Base-by-base conservation (phyloP, 768 basidiomycete genomes). In the Sarcodon aspratus region DNA sequence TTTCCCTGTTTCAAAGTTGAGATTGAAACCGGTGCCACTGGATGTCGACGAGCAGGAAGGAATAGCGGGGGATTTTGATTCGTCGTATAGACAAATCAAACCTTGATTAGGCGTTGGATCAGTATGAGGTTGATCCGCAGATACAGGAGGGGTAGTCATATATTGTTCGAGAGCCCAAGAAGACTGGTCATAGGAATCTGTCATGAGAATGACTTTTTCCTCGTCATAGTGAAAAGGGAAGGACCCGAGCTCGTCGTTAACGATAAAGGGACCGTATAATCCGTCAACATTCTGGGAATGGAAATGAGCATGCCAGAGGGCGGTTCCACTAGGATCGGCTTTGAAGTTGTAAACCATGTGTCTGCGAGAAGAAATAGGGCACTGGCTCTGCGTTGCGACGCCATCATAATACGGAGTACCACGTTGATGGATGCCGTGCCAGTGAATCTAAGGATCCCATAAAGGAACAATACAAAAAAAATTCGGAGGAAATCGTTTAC, bases 191-290 rank as follows among this genome's bases (percentile, higher is more conserved):
- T 47, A 47, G 6, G 27, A 31, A 35, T 47, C 46, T 18, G 46
- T 47, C 46, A 47, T 31, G 27, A 47, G 33, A 12, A 47, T 47
- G 10, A 37, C 36, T 7, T 12, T n/a, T 33, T 47, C 46, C 33
- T 47, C 46, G 21, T 47, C 46, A 47, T 47, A 47, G 36, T 40
- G 21, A 21, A 33, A 47, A 8, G 46, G 46, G 33, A 47, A 47
- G 8, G 12, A 8, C 33, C 46, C 46, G 8, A 35, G 46, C 46
- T 15, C 32, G 13, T 47, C 46, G 3, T 47, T 31, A 21, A 47
- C 33, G 46, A 47, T 34, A 7, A 47, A n/a, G 7, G 46, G 46
- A 34, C 46, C 46, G 13, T 35, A 35, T 34, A 47, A n/a, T 6
- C 46, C 46, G 21, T 47, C 46, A 9, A 34, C 32, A 37, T 47